These are phyloP conservation scores for Phialemoniopsis sp. DNA, from an alignment of 2,329 filamentous ascomycete species.

Conservation along the genomic window DNA sequence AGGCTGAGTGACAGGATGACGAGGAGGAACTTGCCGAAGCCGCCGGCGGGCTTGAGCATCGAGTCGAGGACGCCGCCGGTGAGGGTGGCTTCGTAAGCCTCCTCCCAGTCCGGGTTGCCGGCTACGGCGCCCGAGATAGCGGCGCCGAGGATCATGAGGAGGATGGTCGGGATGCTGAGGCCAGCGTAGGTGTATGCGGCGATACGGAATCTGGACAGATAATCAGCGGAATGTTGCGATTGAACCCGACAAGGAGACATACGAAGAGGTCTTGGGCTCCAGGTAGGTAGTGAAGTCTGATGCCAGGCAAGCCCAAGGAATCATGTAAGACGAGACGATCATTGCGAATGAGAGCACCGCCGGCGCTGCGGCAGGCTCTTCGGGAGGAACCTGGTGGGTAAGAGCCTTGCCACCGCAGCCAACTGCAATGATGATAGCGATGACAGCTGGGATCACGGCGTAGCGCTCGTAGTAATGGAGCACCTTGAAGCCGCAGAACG, in stretches of 20 bases:
- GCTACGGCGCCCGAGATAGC: conserved; percentile 59
- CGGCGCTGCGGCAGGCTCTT: conserved; percentile 21
- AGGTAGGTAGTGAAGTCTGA: conserved; percentile 61
- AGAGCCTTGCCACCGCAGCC: conserved; percentile 49
- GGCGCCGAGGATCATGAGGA: conserved; percentile 59
- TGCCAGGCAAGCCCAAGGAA: conserved; percentile 56
- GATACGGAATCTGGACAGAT: too few relatives aligned
- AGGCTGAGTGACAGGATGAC: conserved; percentile 54
- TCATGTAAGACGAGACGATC: conserved; percentile 59
- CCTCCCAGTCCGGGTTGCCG: conserved; percentile 48
- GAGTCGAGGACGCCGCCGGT: conserved; percentile 56
- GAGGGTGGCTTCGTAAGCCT: conserved; percentile 45
- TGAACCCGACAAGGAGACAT: conserved; percentile 22
- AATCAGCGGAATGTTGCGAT: background rate
- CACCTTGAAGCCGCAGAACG: conserved; percentile 56
- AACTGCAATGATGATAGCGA: conserved; percentile 49
- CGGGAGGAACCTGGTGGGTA: conserved; percentile 37
- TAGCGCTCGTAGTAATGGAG: conserved; percentile 56
- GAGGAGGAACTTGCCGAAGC: conserved; percentile 59
- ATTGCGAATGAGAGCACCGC: conserved; percentile 53
- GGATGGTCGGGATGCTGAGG: conserved; percentile 47
- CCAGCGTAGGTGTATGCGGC: conserved; percentile 55
- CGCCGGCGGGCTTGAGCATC: conserved; percentile 53
- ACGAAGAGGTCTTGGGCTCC: conserved; percentile 49
- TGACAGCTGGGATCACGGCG: conserved; percentile 50